Conservation (phyloP, 441 rosid species). For the Melianthus villosus region DNA sequence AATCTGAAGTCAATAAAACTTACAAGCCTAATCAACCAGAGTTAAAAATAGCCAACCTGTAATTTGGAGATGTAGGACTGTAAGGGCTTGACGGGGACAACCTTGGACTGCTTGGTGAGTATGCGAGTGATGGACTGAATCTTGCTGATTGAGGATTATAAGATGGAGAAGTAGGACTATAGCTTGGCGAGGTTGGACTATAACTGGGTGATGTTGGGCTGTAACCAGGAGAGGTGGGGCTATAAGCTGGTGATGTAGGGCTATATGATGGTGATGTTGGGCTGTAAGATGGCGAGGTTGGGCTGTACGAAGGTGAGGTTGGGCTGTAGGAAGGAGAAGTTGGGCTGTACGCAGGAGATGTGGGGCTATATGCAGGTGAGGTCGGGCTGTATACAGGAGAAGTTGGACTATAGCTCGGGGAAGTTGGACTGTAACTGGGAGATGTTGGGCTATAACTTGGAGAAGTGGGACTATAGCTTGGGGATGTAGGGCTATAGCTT, state of each 20-base stretch:
- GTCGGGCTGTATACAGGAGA: constrained; percentile 61
- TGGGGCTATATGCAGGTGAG: constrained; percentile 47
- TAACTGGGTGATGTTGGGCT: constrained; percentile 56
- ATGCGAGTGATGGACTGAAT: constrained; percentile 66
- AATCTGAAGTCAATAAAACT: background rate
- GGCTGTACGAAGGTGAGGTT: constrained; percentile 56
- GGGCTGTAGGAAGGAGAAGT: constrained; percentile 47
- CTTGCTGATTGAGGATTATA: constrained; percentile 75
- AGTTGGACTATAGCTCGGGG: constrained; percentile 50
- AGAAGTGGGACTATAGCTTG: constrained; percentile 49
- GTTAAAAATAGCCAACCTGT: constrained; percentile 40
- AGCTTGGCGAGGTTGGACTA: constrained; percentile 30
- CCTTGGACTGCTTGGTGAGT: constrained; percentile 92
- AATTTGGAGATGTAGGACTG: constrained; percentile 86
- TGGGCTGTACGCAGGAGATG: constrained; percentile 50
- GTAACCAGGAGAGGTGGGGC: constrained; percentile 66
- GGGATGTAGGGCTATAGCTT: constrained; percentile 62
- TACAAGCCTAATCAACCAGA: no score
- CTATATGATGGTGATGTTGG: constrained; percentile 79
- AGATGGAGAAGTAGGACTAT: constrained; percentile 44
- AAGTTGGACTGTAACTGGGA: constrained; percentile 63
- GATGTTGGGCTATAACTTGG: constrained; percentile 61
- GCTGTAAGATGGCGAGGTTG: constrained; percentile 60
- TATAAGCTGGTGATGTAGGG: constrained; percentile 68
- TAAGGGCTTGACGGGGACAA: constrained; percentile 79